These are phyloP conservation scores for Coleophoma cylindrospora DNA, from an alignment of 2,329 filamentous ascomycete genomes.

Conservation along the genomic window DNA sequence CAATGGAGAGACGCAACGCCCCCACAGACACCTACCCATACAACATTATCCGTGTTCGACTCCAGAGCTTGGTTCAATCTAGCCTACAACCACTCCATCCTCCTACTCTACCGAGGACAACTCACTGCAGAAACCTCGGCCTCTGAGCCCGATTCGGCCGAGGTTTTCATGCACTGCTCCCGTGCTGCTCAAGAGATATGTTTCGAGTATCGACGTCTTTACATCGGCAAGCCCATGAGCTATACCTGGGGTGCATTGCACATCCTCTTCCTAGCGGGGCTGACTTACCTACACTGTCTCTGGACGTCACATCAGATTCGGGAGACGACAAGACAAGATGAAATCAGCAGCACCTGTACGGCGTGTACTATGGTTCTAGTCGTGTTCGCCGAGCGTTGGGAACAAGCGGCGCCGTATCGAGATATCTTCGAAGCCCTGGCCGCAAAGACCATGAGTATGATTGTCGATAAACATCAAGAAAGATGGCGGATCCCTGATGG, in stretches of 20 bases:
- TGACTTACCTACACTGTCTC: slow-evolving; percentile 28
- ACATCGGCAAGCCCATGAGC: slow-evolving; percentile 7
- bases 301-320: slow-evolving; percentile 22
- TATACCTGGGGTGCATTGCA: slow-evolving; percentile 20
- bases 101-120: slow-evolving; percentile 29
- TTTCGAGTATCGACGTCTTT: slow-evolving; percentile 7
- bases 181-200: neutral
- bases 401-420: slow-evolving; percentile 24
- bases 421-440: slow-evolving; percentile 28
- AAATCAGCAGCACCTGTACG: slow-evolving; percentile 22
- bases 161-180: neutral
- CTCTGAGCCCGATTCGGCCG: neutral
- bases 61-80: slow-evolving; percentile 33
- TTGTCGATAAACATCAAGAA: neutral
- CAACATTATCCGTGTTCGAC: slow-evolving; percentile 25
- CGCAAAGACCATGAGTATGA: slow-evolving; percentile 18
- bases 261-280: slow-evolving; percentile 18
- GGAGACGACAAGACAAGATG: slow-evolving; percentile 4
- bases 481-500: neutral
- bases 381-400: slow-evolving; percentile 27
- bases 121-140: neutral
- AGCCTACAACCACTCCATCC: slow-evolving; percentile 32
- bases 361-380: slow-evolving; percentile 26
- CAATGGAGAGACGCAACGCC: neutral
- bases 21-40: neutral